Conservation (phyloP, 805 yeast species). For the Wickerhamomyces ciferrii region DNA sequence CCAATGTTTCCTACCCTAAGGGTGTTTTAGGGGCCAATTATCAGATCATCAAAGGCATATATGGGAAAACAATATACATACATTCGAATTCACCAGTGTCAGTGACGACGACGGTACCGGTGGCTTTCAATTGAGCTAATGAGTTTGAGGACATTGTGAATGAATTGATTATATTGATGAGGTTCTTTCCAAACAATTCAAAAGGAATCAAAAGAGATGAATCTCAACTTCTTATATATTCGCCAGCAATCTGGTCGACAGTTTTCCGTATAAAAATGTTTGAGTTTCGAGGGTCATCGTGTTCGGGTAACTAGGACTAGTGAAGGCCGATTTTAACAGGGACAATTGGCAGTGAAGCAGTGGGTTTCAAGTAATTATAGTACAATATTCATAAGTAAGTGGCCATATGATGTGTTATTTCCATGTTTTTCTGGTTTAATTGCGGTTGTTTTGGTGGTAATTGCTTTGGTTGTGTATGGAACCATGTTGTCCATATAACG, state of each 20-base stretch:
- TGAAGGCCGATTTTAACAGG: background rate
- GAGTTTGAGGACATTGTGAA: constrained; percentile 47
- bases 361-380: too few species aligned
- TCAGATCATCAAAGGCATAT: background rate
- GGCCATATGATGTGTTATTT: too few species aligned
- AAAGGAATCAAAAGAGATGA: background rate
- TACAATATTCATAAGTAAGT: too few species aligned
- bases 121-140: constrained; percentile 85
- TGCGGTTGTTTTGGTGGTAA: background rate
- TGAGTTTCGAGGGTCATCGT: background rate
- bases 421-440: too few species aligned
- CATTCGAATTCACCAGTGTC: constrained; percentile 98
- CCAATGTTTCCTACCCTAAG: background rate
- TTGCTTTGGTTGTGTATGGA: too few species aligned
- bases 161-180: background rate
- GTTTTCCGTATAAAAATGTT: constrained; percentile 8
- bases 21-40: background rate
- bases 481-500: background rate
- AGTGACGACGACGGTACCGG: constrained; percentile 96
- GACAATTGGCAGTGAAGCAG: too few species aligned
- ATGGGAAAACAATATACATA: constrained; percentile 7
- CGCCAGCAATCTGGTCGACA: constrained; percentile 7
- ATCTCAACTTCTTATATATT: background rate
- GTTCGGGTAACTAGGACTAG: background rate
- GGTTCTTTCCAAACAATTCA: background rate